Evolutionary conservation across 2,329 filamentous ascomycete species (phyloP), one percentile per base, ranked within the genome.

Genomic region (Apiospora rasikravindrae): DNA sequence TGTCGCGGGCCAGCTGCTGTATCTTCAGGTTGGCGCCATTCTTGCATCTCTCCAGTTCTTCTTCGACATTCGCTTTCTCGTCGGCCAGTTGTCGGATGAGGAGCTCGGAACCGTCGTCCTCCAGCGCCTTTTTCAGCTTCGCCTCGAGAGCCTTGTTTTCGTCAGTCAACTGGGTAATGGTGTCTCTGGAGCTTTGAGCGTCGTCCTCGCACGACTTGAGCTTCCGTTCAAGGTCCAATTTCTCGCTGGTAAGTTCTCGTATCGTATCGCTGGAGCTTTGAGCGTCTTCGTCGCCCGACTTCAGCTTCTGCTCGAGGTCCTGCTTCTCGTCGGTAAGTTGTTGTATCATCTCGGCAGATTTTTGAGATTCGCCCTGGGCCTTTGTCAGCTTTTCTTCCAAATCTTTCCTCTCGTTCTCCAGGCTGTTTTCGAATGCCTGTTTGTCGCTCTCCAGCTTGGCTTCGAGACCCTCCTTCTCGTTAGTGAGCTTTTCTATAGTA

Each of bases 31-130:
- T 51, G 13, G 49, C 49, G 8, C 19, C 22, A 13, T 64, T 8
- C 22, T 40, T 3, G 22, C 2, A n/a, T 37, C 57, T 22, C 5
- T 11, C 10, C 22, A 64, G 19, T 19, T 64, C 57, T 2, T 29
- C 68, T 11, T 69, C 24, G 47, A 51, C 16, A 16, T 70, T 40
- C 47, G 33, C 37, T 42, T 70, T 42, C 69, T 49, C 53, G 29
- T 53, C 33, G 47, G 33, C 49, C 22, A 70, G 69, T 44, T 70
- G 44, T n/a, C 57, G 57, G n/a, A 64, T 64, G 33, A 64, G 37
- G 33, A 11, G 3, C 16, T 64, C 57, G 22, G 57, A 64, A 2
- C 57, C 57, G 11, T 64, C 57, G 4, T 64, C 33, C 33, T 64
- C 33, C 2, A 37, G 22, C 10, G 29, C 57, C 57, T 40, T 64